Conservation (phyloP, 2,329 filamentous ascomycete genomes). For the Nigrograna mackinnonii region DNA sequence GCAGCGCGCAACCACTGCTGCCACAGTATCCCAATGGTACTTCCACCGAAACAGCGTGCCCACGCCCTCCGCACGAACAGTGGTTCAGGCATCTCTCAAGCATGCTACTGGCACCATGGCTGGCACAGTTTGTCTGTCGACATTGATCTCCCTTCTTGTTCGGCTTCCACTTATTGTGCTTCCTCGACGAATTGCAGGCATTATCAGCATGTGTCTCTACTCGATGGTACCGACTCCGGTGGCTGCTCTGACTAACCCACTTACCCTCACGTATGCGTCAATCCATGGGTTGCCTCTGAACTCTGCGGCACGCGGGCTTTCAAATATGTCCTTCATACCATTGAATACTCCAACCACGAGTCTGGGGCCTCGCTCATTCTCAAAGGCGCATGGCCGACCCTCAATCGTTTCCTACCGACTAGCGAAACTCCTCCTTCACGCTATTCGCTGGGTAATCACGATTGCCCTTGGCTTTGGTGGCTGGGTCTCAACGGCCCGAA, state of each 20-base stretch:
- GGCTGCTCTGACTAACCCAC: slow-evolving; percentile 82
- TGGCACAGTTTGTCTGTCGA: slow-evolving; percentile 88
- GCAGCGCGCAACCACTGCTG: slow-evolving; percentile 88
- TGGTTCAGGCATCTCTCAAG: slow-evolving; percentile 79
- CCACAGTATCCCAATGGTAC: slow-evolving; percentile 98
- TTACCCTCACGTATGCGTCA: slow-evolving; percentile 89
- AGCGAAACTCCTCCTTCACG: slow-evolving; percentile 87
- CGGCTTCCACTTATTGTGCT: slow-evolving; percentile 84
- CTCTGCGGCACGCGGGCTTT: slow-evolving; percentile 76
- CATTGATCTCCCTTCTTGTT: slow-evolving; percentile 77
- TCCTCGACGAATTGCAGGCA: slow-evolving; percentile 71
- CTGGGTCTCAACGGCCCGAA: slow-evolving; percentile 92
- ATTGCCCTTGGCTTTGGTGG: slow-evolving; percentile 88
- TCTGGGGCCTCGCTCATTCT: slow-evolving; percentile 46
- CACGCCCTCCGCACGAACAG: slow-evolving; percentile 74
- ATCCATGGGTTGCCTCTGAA: slow-evolving; percentile 88
- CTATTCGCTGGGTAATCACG: slow-evolving; percentile 88
- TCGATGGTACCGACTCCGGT: slow-evolving; percentile 84
- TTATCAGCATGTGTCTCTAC: slow-evolving; percentile 73
- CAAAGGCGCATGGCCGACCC: slow-evolving; percentile 41
- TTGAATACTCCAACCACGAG: slow-evolving; percentile 75
- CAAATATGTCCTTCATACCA: slow-evolving; percentile 80
- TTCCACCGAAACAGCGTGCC: slow-evolving; percentile 89
- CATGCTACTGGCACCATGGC: slow-evolving; percentile 88
- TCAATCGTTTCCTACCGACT: slow-evolving; percentile 85